Conservation (phyloP, 73 alveolate species). For the Tetrahymena borealis region DNA sequence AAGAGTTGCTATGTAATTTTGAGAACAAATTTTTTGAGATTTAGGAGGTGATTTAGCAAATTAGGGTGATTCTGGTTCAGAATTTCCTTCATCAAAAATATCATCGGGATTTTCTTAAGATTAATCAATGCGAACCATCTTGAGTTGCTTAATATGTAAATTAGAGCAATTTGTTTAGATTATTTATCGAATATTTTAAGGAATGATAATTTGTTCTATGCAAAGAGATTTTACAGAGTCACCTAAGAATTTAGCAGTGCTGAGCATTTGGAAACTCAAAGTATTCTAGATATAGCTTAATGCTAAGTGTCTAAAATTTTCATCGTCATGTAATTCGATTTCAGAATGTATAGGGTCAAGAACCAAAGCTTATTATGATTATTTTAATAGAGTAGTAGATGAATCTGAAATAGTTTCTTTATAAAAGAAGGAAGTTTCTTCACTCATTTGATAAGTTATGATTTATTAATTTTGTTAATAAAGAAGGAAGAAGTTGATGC, state of each 20-base stretch:
- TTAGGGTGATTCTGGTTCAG: neutral
- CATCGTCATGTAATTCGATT: neutral
- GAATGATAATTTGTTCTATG: neutral
- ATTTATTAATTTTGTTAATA: too few species aligned
- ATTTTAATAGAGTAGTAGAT: too few species aligned
- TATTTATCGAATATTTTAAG: neutral
- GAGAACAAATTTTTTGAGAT: neutral
- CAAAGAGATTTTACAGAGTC: neutral
- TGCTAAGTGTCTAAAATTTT: neutral
- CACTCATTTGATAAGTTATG: too few species aligned
- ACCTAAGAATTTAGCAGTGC: neutral
- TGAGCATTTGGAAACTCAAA: neutral
- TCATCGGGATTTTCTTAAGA: neutral
- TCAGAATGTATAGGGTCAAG: neutral
- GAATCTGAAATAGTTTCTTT: too few species aligned
- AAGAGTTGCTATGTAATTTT: neutral
- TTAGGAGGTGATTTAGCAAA: neutral
- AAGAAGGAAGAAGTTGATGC: too few species aligned
- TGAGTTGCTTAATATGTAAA: neutral
- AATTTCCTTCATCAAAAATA: neutral
- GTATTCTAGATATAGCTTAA: neutral
- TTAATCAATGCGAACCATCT: neutral
- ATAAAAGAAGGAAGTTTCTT: too few species aligned
- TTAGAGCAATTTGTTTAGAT: neutral
- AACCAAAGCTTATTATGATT: too few species aligned